These are phyloP conservation scores for Cyphellophora attinorum DNA, from an alignment of 2,329 filamentous ascomycete genomes.

Conservation along the genomic window DNA sequence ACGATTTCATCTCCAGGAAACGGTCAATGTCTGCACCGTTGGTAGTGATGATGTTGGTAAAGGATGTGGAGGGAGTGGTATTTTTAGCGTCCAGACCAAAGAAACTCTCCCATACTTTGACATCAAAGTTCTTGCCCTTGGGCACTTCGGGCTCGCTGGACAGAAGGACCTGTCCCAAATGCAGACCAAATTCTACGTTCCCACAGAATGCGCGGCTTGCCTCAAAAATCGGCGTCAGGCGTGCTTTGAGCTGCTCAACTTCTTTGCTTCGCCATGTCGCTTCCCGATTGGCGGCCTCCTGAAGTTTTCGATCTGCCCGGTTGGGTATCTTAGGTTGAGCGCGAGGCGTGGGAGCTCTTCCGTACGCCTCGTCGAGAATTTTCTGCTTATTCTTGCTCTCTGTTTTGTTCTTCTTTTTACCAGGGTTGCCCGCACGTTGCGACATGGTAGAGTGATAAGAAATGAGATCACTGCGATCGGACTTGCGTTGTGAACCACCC, in stretches of 20 bases:
- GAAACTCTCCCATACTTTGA: constrained; percentile 19
- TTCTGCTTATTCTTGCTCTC: not conserved
- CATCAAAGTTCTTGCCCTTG: not conserved
- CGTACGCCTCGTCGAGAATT: constrained; percentile 1
- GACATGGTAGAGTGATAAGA: constrained; percentile 15
- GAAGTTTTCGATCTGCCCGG: no score
- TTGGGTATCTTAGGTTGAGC: no score
- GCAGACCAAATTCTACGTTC: constrained; percentile 24
- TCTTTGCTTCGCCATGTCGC: no score
- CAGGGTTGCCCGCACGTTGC: constrained; percentile 13
- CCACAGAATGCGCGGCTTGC: constrained; percentile 25
- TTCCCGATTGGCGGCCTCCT: no score
- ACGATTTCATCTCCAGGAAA: constrained; percentile 24
- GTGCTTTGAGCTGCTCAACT: constrained; percentile 20
- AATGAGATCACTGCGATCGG: no score
- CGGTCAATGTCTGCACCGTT: constrained; percentile 31
- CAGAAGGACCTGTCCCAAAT: constrained; percentile 26
- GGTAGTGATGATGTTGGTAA: constrained; percentile 28
- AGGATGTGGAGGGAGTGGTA: constrained; percentile 19
- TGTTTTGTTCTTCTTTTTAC: constrained; percentile 5
- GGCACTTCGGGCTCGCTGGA: constrained; percentile 16
- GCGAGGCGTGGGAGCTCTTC: no score
- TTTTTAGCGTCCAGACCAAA: constrained; percentile 19
- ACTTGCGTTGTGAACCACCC: no score
- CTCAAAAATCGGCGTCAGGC: constrained; percentile 24